Evolutionary conservation across 2,329 filamentous ascomycete genomes (phyloP).

Genomic region (Hypoxylon sp.): DNA sequence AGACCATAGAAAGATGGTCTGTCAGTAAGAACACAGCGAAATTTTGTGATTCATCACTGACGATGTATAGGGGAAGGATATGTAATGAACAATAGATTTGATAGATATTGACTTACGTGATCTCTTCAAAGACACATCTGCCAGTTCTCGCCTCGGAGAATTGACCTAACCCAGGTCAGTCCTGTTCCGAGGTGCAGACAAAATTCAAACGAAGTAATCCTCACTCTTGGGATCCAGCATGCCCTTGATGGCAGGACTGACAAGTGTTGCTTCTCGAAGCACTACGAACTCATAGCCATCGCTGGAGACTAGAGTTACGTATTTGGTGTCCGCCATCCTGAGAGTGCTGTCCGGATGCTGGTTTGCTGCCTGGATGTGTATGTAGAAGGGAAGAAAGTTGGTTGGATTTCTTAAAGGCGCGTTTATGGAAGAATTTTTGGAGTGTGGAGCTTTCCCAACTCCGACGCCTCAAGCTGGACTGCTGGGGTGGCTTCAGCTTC

Average conservation of each 20-base stretch:
- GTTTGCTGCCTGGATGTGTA: background rate
- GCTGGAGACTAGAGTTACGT: conserved; percentile 81
- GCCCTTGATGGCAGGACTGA: conserved; percentile 80
- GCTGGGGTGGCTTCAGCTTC: background rate
- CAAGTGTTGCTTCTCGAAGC: conserved; percentile 76
- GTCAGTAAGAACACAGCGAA: conserved; percentile 64
- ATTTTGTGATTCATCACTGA: conserved; percentile 59
- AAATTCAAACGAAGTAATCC: conserved; percentile 39
- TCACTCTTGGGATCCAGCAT: conserved; percentile 80
- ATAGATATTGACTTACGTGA: conserved; percentile 71
- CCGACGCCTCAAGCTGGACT: conserved; percentile 6
- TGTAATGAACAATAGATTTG: background rate
- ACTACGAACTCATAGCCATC: conserved; percentile 85
- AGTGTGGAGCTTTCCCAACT: conserved; percentile 25
- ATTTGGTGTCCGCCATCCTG: conserved; percentile 65
- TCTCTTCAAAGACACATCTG: conserved; percentile 77
- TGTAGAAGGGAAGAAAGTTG: conserved; percentile 4
- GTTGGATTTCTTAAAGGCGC: conserved; percentile 6
- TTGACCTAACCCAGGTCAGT: conserved; percentile 61
- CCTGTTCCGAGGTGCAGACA: background rate
- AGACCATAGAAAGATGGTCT: conserved; percentile 62
- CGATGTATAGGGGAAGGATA: conserved; percentile 6
- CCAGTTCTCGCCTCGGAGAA: conserved; percentile 76
- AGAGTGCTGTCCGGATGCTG: conserved; percentile 2
- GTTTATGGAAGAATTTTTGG: conserved; percentile 45